Conservation (phyloP, 2,329 filamentous ascomycete species). For the Neurospora crassa region DNA sequence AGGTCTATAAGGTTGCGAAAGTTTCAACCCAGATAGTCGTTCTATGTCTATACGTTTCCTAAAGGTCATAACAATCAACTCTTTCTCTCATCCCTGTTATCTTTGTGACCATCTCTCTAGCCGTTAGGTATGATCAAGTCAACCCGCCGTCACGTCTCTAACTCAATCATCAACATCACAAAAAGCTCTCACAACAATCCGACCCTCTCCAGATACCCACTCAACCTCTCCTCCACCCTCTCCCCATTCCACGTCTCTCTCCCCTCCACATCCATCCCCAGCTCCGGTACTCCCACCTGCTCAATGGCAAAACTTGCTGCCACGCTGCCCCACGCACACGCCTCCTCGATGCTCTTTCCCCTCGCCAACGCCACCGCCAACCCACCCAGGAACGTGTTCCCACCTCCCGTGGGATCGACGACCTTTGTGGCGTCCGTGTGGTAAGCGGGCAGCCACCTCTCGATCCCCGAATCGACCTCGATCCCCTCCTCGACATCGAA, state of each 20-base stretch:
- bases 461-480: slow-evolving; percentile 43
- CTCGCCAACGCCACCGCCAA: slow-evolving; percentile 49
- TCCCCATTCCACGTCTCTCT: slow-evolving; percentile 54
- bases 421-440: slow-evolving; percentile 38
- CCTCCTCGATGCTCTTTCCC: slow-evolving; percentile 54
- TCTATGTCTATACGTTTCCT: not conserved
- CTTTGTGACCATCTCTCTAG: not conserved
- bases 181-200: not conserved
- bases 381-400: slow-evolving; percentile 76
- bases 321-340: slow-evolving; percentile 68
- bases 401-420: slow-evolving; percentile 88
- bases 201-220: slow-evolving; percentile 37
- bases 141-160: not conserved
- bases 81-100: not conserved
- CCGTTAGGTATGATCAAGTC: not conserved
- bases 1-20: not conserved
- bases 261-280: slow-evolving; percentile 36
- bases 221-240: slow-evolving; percentile 40
- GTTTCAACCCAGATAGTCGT: not conserved
- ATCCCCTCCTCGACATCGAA: slow-evolving; percentile 28
- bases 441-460: slow-evolving; percentile 20
- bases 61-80: not conserved
- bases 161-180: not conserved
- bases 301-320: slow-evolving; percentile 91
- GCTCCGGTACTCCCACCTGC: slow-evolving; percentile 71